These are phyloP conservation scores for Chrysanthemum lavandulifolium DNA, from an alignment of 129 eudicot species.

Conservation along the genomic window DNA sequence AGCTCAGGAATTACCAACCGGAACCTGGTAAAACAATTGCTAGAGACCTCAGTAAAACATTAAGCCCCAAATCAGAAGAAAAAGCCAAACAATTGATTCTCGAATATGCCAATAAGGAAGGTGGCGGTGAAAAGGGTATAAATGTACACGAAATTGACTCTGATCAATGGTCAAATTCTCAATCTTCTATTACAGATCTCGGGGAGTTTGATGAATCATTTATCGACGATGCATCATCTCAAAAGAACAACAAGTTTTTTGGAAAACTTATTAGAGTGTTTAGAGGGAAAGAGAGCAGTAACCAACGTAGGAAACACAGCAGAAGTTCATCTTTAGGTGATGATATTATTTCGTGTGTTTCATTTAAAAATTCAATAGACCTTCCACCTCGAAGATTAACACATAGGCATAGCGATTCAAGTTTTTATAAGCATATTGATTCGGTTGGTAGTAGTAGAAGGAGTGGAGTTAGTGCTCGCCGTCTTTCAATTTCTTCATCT, in stretches of 20 bases:
- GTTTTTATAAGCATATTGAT: conserved; percentile 34
- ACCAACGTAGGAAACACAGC: conserved; percentile 27
- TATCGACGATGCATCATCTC: conserved; percentile 21
- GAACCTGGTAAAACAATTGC: conserved; percentile 67
- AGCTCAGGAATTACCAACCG: conserved; percentile 69
- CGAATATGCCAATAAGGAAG: conserved; percentile 77
- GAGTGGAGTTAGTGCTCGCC: neutral
- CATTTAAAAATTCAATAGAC: conserved; percentile 26
- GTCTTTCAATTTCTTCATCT: conserved; percentile 15
- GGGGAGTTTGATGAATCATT: conserved; percentile 50
- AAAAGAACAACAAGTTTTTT: conserved; percentile 44
- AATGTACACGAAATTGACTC: conserved; percentile 46
- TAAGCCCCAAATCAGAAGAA: conserved; percentile 73
- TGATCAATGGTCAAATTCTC: conserved; percentile 69
- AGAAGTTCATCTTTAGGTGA: conserved; percentile 40
- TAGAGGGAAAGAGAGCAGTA: conserved; percentile 43
- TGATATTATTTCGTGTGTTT: conserved; percentile 21
- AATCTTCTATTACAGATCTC: conserved; percentile 52
- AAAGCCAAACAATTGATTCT: conserved; percentile 77
- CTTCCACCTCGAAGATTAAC: conserved; percentile 34
- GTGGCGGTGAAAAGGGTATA: conserved; percentile 40
- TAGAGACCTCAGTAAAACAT: conserved; percentile 64
- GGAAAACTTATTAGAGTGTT: conserved; percentile 50
- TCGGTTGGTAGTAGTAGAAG: conserved; percentile 16
- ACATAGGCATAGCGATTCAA: conserved; percentile 41